Percentiles rank a stretch among this genome's conserved stretches.
Conservation (phyloP, 371 early-diverging fungal species). For the Mortierella sp. region DNA sequence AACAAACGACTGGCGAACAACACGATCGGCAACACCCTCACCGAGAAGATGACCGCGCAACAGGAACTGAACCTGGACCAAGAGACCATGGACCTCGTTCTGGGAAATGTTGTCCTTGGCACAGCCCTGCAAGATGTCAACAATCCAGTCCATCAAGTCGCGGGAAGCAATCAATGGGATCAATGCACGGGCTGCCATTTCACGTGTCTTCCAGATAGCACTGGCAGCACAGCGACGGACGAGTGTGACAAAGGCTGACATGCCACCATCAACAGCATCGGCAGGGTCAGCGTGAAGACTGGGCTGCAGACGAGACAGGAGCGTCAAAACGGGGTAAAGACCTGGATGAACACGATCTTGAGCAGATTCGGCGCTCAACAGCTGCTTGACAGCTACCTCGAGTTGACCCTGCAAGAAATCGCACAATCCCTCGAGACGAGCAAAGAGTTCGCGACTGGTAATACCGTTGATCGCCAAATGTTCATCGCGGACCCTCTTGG, state of each 20-base stretch:
- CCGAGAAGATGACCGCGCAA: constrained; percentile 70
- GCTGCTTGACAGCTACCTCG: constrained; percentile 73
- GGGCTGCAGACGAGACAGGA: constrained; percentile 85
- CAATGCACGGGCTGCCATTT: constrained; percentile 88
- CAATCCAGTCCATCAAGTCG: constrained; percentile 41
- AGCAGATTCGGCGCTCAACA: constrained; percentile 56
- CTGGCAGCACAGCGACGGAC: constrained; percentile 83
- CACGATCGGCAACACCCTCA: constrained; percentile 53
- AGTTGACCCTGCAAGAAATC: constrained; percentile 83
- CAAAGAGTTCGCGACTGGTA: constrained; percentile 92
- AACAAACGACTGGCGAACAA: constrained; percentile 58
- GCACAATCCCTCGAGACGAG: constrained; percentile 85
- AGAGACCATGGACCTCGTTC: constrained; percentile 80
- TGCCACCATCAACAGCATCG: constrained; percentile 62
- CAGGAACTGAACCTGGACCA: constrained; percentile 75
- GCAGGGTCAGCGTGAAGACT: constrained; percentile 67
- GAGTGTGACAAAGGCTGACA: constrained; percentile 78
- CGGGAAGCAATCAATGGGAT: constrained; percentile 76
- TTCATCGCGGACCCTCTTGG: constrained; percentile 81
- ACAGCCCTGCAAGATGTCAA: constrained; percentile 63
- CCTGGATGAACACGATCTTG: constrained; percentile 77
- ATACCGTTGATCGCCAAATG: constrained; percentile 81
- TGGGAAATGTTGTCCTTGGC: constrained; percentile 54
- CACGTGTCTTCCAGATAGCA: constrained; percentile 86
- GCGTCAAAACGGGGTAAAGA: constrained; percentile 81